Evolutionary conservation across 1,284 basidiomycete species (phyloP), one percentile per base, ranked within the genome.

Genomic region (Tetrapyrgos nigripes): DNA sequence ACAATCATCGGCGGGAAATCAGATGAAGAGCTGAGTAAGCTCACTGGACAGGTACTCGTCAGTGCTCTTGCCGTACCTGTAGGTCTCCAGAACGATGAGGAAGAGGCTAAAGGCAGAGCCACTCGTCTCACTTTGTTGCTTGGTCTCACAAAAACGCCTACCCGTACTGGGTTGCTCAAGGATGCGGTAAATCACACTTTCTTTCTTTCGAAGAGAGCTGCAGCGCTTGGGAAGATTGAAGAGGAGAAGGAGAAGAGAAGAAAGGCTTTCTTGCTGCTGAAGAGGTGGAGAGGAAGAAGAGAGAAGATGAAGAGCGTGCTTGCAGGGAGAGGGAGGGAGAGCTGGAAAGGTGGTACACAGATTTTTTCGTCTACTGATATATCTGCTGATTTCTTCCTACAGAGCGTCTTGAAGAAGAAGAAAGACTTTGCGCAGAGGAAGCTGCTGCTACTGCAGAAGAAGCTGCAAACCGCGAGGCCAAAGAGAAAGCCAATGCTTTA

Each of bases 51-150:
- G 72, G 97, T 98, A 8, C 87, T 99, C 57, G 88, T 99, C 65
- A 93, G 90, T 67, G 93, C 96, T 1, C 86, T 99, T 26, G 95
- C 96, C 28, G 96, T 99, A 0, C 97, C 97, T 13, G 92, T 98
- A 47, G 92, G 91, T 4, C 77, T 82, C 5, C 84, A 86, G 14
- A 78, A 80, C 51, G 87, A 90, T 62, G 85, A 90, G 52, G 87
- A 90, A 48, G 91, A 93, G 68, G 81, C 83, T 51, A 92, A 91
- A 70, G 85, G 88, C 62, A 91, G 89, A 72, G 88, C 85, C 63
- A 86, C 87, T 37, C 83, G 94, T 29, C 82, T 99, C 55, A 92
- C 95, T 27, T 88, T 98, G 83, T 71, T 90, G 75, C 80, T 76
- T 23, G 96, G 97, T 68, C 98, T 90, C 70, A 66, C 79, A 46